Conservation (phyloP, 2,329 filamentous ascomycete genomes). For the Chaetomium sp. region DNA sequence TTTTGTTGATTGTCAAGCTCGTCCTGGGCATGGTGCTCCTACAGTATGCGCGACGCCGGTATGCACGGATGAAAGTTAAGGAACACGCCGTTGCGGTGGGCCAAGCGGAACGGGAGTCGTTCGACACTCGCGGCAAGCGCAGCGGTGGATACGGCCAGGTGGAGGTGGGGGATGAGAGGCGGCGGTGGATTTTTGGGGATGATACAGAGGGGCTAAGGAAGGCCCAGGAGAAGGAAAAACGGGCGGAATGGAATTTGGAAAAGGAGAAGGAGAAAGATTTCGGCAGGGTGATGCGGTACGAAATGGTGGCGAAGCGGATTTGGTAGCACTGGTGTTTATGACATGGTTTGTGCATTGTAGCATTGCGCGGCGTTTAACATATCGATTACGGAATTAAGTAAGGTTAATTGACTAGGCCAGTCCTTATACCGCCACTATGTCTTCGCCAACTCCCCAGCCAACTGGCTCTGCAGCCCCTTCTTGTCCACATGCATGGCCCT, state of each 20-base stretch:
- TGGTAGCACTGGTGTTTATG: slow-evolving; percentile 52
- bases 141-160: slow-evolving; percentile 78
- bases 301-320: slow-evolving; percentile 94
- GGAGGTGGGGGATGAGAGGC: slow-evolving; percentile 82
- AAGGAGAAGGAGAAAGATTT: slow-evolving; percentile 54
- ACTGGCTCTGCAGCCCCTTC: slow-evolving; percentile 57
- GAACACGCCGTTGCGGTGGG: slow-evolving; percentile 48
- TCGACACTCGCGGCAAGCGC: slow-evolving; percentile 65
- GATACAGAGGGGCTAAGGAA: slow-evolving; percentile 63
- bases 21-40: slow-evolving; percentile 83
- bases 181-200: slow-evolving; percentile 80
- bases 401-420: background rate
- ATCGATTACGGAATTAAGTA: background rate
- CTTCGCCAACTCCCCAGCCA: slow-evolving; percentile 26
- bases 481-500: slow-evolving; percentile 63
- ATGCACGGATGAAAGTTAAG: slow-evolving; percentile 69
- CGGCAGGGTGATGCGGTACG: slow-evolving; percentile 70
- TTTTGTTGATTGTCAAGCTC: slow-evolving; percentile 78
- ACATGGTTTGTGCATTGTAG: background rate
- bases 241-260: slow-evolving; percentile 52
- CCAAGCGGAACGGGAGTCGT: slow-evolving; percentile 45
- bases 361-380: slow-evolving; percentile 5
- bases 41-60: slow-evolving; percentile 70
- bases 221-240: slow-evolving; percentile 56
- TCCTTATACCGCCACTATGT: background rate